Conservation (phyloP, 2,329 filamentous ascomycete genomes). For the Talaromyces sp. region DNA sequence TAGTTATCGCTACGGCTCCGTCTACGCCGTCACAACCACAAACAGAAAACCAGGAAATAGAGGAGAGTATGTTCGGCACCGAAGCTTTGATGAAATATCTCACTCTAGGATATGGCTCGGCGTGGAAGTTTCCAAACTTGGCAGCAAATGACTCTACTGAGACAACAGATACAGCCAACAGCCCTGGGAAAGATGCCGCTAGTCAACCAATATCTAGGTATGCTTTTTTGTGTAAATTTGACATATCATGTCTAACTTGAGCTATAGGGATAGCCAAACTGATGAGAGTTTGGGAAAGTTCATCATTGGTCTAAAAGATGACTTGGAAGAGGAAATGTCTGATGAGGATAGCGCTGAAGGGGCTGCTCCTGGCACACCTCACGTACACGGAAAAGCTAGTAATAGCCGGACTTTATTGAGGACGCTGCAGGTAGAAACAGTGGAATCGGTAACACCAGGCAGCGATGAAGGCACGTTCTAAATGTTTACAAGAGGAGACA, state of each 20-base stretch:
- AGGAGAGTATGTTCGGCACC: constrained; percentile 33
- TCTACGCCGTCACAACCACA: constrained; percentile 13
- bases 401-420: constrained; percentile 32
- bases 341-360: constrained; percentile 29
- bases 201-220: neutral
- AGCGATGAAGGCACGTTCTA: constrained; percentile 8
- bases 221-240: neutral
- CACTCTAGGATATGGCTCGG: constrained; percentile 47
- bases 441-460: constrained; percentile 7
- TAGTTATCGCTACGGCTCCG: constrained; percentile 26
- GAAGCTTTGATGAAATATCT: constrained; percentile 48
- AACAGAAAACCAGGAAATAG: constrained; percentile 18
- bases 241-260: neutral
- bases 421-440: constrained; percentile 31
- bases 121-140: constrained; percentile 39
- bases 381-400: constrained; percentile 17
- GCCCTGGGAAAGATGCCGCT: constrained; percentile 11
- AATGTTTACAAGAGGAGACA: neutral
- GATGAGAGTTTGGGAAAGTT: constrained; percentile 29
- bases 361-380: constrained; percentile 14
- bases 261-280: constrained; percentile 1
- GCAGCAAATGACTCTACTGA: constrained; percentile 21
- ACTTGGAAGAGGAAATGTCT: constrained; percentile 34
- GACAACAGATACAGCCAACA: constrained; percentile 21
- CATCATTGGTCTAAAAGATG: constrained; percentile 41